phyloP scores from a whole-genome alignment of 2,329 filamentous ascomycete species.

The Cytospora paraplurivora region DNA sequence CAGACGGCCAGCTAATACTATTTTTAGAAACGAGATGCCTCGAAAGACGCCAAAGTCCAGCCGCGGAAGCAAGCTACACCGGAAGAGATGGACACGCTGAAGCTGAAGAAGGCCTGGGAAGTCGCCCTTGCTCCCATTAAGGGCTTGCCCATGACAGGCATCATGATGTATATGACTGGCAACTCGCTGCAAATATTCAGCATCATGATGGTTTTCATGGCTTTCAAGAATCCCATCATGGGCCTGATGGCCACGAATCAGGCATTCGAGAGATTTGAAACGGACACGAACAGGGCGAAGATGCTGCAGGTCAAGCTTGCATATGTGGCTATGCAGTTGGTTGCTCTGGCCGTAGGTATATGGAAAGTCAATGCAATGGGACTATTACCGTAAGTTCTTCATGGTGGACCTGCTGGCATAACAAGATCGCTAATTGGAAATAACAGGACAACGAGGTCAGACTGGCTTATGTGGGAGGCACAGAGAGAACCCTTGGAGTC shows the following conservation, averaged over 20 bases:
- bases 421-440: not conserved
- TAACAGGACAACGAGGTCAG: conserved; percentile 83
- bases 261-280: conserved; percentile 91
- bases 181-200: conserved; percentile 98
- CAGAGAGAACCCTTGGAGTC: conserved; percentile 69
- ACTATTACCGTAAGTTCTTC: conserved; percentile 73
- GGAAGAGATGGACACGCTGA: conserved; percentile 91
- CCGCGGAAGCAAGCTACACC: conserved; percentile 69
- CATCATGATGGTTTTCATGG: conserved; percentile 99
- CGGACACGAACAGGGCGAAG: conserved; percentile 71
- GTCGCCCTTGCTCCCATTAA: conserved; percentile 92
- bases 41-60: conserved; percentile 51
- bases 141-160: conserved; percentile 93
- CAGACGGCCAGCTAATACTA: not conserved
- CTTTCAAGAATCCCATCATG: conserved; percentile 93
- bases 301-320: conserved; percentile 83
- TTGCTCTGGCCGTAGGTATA: conserved; percentile 81
- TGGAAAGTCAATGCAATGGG: conserved; percentile 99
- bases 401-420: not conserved
- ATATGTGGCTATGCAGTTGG: conserved; percentile 83
- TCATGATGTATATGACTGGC: conserved; percentile 99
- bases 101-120: conserved; percentile 99
- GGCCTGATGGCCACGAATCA: conserved; percentile 80
- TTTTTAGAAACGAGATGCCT: conserved; percentile 50
- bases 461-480: conserved; percentile 96